Base-by-base conservation (phyloP, 2,329 filamentous ascomycete genomes). In the Penicillium sp. region DNA sequence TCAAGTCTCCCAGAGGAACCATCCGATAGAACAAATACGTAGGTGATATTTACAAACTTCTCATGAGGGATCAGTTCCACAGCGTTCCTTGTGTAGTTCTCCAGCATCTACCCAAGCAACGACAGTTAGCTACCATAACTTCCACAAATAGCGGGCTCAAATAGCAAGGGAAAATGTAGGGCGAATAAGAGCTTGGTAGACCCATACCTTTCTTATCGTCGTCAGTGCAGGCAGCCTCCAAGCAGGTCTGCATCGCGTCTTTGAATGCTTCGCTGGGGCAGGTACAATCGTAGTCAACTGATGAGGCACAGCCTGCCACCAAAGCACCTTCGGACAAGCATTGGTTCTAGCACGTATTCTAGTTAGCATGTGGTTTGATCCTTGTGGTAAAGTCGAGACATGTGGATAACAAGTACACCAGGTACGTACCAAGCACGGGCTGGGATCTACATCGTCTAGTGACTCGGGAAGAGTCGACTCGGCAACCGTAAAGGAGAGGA, bases 211-310 rank as follows among this genome's bases (percentile, higher is more conserved):
- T 29, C 8, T 37, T n/a, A 28, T 56, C 53, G 3, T 30, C 36
- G 3, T 31, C n/a, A 7, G 38, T 45, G 19, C 53, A 54, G n/a
- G 35, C 21, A 31, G 13, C 11, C 17, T 36, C 27, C 33, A 56
- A 17, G 34, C 53, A 56, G 1, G 11, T 15, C 6, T 20, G 21
- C 9, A 54, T 30, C 7, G 51, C 15, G 33, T 53, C 42, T 29
- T 36, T 47, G 39, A 56, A 54, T 5, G 44, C 42, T 3, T 7
- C 1, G 16, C 47, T 53, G 3, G 43, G 32, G 32, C 53, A 56
- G 15, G 51, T 54, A 25, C 53, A 56, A 2, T 33, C 6, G 16
- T n/a, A 29, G 21, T 54, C 49, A n/a, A 30, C 15, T 6, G 38
- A 23, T 6, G 49, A 53, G 10, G 19, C 9, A 26, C 53, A 56